These are phyloP conservation scores for Cicer bijugum DNA, from an alignment of 306 rosid species.

Conservation along the genomic window DNA sequence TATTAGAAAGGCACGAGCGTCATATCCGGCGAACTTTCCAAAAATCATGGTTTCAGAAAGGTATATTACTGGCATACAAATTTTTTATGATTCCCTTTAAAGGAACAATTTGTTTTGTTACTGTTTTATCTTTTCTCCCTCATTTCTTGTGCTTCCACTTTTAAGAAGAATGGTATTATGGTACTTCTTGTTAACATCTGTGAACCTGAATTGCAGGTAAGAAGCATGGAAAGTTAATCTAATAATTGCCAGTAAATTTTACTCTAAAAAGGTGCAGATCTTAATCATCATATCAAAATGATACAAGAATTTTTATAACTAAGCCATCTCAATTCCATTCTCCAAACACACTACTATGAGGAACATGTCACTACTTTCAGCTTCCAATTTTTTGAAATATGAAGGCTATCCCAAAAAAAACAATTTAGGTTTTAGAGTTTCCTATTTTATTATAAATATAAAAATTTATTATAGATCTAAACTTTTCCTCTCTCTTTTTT, in stretches of 20 bases:
- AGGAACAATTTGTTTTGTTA: no score
- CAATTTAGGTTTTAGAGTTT: constrained; percentile 35
- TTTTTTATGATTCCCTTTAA: no score
- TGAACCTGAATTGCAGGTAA: constrained; percentile 55
- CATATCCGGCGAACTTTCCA: constrained; percentile 78
- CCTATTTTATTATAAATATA: constrained; percentile 39
- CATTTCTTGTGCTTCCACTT: no score
- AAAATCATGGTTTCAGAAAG: constrained; percentile 90
- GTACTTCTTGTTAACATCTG: constrained; percentile 39
- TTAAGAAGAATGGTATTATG: no score
- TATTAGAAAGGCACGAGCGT: constrained; percentile 80
- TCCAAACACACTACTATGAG: not conserved
- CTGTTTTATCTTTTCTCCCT: no score
- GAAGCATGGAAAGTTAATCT: constrained; percentile 50
- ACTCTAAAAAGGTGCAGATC: no score
- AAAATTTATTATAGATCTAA: not conserved
- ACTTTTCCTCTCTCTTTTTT: no score
- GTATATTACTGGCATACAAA: no score
- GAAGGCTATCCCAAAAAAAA: constrained; percentile 33
- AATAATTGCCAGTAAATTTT: constrained; percentile 36
- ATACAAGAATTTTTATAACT: no score
- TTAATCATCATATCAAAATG: no score
- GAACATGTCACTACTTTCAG: constrained; percentile 16
- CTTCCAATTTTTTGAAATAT: constrained; percentile 29
- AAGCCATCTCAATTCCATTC: no score